Percentiles rank a stretch among this genome's conserved stretches.
Conservation (phyloP, 202 grass and related monocot genomes). For the Brachypodium distachyon region DNA sequence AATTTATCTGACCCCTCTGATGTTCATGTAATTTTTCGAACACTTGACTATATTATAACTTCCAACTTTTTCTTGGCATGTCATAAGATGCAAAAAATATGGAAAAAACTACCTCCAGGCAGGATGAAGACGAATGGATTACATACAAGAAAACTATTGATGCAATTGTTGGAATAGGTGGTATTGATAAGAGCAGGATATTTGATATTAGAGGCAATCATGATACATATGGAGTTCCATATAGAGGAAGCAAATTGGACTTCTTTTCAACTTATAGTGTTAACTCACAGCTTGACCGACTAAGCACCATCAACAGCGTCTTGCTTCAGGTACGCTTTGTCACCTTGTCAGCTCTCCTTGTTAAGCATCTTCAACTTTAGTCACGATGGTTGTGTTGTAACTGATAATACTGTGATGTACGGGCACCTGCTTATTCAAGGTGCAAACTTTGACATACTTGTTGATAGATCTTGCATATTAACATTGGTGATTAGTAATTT, state of each 20-base stretch:
- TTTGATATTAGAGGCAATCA: constrained; percentile 99
- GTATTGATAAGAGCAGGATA: constrained; percentile 59
- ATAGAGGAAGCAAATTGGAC: constrained; percentile 52
- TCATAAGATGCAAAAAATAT: constrained; percentile 75
- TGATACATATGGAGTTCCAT: constrained; percentile 90
- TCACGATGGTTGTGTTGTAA: neutral
- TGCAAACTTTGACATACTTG: constrained; percentile 5
- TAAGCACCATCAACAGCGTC: constrained; percentile 60
- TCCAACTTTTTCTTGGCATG: neutral
- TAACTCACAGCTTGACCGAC: constrained; percentile 48
- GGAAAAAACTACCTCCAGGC: constrained; percentile 57
- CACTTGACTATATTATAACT: constrained; percentile 3
- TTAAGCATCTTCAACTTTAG: neutral
- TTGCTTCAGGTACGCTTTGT: constrained; percentile 64
- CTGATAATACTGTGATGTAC: neutral
- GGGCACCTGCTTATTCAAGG: neutral
- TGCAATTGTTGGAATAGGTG: constrained; percentile 40
- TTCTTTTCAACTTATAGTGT: constrained; percentile 81
- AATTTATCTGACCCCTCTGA: neutral
- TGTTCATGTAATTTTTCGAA: neutral
- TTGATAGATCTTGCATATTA: constrained; percentile 8
- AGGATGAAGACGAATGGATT: constrained; percentile 76
- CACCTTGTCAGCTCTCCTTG: neutral
- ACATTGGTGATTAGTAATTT: neutral
- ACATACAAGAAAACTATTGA: constrained; percentile 57